Conservation (phyloP, 306 rosid species). For the Vigna mungo region DNA sequence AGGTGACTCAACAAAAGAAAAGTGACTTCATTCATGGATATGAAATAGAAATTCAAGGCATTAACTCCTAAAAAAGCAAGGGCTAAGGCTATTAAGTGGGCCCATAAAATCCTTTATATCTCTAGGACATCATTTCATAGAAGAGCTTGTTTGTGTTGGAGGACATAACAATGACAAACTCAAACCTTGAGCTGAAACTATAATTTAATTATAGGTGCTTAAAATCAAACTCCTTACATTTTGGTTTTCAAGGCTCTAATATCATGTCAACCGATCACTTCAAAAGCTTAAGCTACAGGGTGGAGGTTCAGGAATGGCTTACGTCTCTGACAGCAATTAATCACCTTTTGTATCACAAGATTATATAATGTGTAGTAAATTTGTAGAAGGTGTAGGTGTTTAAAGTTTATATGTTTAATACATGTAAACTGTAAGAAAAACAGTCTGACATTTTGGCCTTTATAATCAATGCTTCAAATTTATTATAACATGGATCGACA, state of each 20-base stretch:
- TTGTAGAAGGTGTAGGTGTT: background rate
- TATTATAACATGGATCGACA: background rate
- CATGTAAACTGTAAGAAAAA: background rate
- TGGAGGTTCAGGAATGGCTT: background rate
- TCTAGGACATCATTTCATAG: background rate
- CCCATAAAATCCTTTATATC: background rate
- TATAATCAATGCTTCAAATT: background rate
- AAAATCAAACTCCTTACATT: background rate
- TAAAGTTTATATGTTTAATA: background rate
- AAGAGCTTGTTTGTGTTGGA: slow-evolving; percentile 1
- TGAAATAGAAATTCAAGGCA: slow-evolving; percentile 3
- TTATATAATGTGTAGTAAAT: background rate
- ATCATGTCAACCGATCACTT: background rate
- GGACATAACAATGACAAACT: background rate
- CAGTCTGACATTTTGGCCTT: background rate
- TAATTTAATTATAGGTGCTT: background rate
- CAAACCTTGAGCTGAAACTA: slow-evolving; percentile 1
- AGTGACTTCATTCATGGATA: background rate
- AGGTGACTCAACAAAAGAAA: slow-evolving; percentile 25
- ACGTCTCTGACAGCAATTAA: slow-evolving; percentile 5
- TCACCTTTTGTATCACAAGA: background rate
- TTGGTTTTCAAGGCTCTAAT: background rate
- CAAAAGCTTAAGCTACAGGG: slow-evolving; percentile 1
- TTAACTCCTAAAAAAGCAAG: background rate
- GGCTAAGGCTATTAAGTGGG: background rate